A percentile compares a stretch with the other conserved stretches of the same genome.
Evolutionary conservation across 108 stramenopile species (phyloP).

Genomic region (Cylindrotheca closterium): DNA sequence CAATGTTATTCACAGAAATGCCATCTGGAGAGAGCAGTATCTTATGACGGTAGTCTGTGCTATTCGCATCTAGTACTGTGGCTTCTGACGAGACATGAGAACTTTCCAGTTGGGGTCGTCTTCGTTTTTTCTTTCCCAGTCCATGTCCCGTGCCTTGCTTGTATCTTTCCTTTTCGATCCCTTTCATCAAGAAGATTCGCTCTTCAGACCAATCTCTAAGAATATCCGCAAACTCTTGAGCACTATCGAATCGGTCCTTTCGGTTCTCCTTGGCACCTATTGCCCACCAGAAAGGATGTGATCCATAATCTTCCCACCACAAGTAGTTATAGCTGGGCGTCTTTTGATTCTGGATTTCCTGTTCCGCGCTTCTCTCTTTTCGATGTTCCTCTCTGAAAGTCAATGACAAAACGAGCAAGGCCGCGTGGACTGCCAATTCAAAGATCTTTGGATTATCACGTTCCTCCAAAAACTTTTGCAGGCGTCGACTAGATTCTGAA

Average conservation of each 20-base stretch:
- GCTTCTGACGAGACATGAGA: too few species aligned
- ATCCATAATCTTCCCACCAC: slow-evolving; percentile 28
- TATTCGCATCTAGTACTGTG: too few species aligned
- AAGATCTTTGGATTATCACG: background rate
- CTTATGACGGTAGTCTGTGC: background rate
- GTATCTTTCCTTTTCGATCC: too few species aligned
- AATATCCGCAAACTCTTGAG: too few species aligned
- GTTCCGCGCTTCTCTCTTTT: background rate
- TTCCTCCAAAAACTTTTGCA: background rate
- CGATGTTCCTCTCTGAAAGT: too few species aligned
- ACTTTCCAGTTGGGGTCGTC: background rate
- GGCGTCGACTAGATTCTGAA: too few species aligned
- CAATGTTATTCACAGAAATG: slow-evolving; percentile 8
- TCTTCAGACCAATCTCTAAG: too few species aligned
- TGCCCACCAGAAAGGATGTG: slow-evolving; percentile 28
- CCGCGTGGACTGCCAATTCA: background rate
- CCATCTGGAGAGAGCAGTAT: background rate
- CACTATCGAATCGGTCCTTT: too few species aligned
- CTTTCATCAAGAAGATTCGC: too few species aligned
- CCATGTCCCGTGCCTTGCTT: too few species aligned
- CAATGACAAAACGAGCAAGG: background rate
- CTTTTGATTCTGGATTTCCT: background rate
- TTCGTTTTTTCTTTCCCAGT: too few species aligned
- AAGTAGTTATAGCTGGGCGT: background rate
- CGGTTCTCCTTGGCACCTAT: slow-evolving; percentile 4